phyloP scores from a whole-genome alignment of 1,139 yeast genomes.

The Maudiozyma humilis region DNA sequence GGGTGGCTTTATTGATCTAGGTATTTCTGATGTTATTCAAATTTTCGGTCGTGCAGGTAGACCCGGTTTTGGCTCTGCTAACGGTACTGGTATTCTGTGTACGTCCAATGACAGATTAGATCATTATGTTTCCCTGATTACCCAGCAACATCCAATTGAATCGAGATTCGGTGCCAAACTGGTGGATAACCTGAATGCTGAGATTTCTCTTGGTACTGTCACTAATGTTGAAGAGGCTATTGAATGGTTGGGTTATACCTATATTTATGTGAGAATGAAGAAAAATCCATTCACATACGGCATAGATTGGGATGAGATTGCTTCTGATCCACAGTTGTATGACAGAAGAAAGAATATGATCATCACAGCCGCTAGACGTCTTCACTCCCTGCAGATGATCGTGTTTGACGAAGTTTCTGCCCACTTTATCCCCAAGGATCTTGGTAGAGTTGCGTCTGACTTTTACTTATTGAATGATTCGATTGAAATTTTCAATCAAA shows the following conservation, averaged over 20 bases:
- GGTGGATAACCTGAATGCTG: conserved; percentile 92
- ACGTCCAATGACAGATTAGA: conserved; percentile 77
- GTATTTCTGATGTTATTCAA: conserved; percentile 93
- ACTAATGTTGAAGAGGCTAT: conserved; percentile 92
- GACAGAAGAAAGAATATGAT: conserved; percentile 70
- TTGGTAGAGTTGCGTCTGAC: conserved; percentile 92
- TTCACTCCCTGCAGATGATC: conserved; percentile 86
- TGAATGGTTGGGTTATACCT: conserved; percentile 94
- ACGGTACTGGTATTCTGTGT: conserved; percentile 86
- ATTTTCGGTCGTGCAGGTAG: conserved; percentile 99
- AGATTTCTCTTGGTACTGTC: conserved; percentile 89
- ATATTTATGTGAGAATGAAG: conserved; percentile 87
- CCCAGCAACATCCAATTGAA: conserved; percentile 96
- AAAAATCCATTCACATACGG: conserved; percentile 92
- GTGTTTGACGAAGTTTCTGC: conserved; percentile 81
- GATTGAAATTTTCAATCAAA: conserved; percentile 80
- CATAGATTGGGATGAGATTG: conserved; percentile 78
- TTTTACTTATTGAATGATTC: conserved; percentile 80
- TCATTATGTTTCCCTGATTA: conserved; percentile 75
- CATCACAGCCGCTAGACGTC: conserved; percentile 66
- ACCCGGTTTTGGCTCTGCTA: conserved; percentile 81
- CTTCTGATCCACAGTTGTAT: conserved; percentile 73
- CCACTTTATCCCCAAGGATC: conserved; percentile 73
- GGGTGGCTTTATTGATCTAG: conserved; percentile 90
- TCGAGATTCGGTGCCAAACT: conserved; percentile 68